These are phyloP conservation scores for Penicillium capsulatum DNA, from an alignment of 2,329 filamentous ascomycete species.

Conservation along the genomic window DNA sequence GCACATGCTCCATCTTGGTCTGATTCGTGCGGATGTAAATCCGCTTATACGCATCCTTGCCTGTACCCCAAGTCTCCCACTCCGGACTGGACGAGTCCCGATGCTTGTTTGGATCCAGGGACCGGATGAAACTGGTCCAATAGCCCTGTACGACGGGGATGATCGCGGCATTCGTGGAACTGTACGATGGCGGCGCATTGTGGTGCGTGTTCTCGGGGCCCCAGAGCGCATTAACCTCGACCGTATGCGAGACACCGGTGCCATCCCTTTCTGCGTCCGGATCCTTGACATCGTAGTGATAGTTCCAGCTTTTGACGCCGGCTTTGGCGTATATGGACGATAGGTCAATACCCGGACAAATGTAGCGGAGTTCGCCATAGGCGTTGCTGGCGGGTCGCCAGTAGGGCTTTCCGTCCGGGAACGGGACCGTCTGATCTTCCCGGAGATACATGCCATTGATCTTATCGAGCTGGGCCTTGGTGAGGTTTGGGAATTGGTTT, in stretches of 20 bases:
- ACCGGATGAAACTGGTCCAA: slow-evolving; percentile 69
- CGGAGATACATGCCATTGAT: slow-evolving; percentile 58
- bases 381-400: slow-evolving; percentile 57
- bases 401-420: slow-evolving; percentile 50
- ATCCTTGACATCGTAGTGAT: slow-evolving; percentile 66
- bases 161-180: slow-evolving; percentile 53
- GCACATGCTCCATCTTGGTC: slow-evolving; percentile 47
- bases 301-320: slow-evolving; percentile 55
- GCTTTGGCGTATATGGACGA: slow-evolving; percentile 40
- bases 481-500: slow-evolving; percentile 56
- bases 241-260: slow-evolving; percentile 62
- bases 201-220: slow-evolving; percentile 53
- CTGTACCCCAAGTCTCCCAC: slow-evolving; percentile 48
- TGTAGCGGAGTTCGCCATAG: slow-evolving; percentile 64
- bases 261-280: slow-evolving; percentile 51
- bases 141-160: slow-evolving; percentile 63
- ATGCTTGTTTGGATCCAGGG: slow-evolving; percentile 61
- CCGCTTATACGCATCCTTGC: slow-evolving; percentile 30
- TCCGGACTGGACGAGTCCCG: slow-evolving; percentile 45
- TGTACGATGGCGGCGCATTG: slow-evolving; percentile 58
- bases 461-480: slow-evolving; percentile 45
- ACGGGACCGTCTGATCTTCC: slow-evolving; percentile 41
- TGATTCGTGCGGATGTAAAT: slow-evolving; percentile 45
- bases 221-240: slow-evolving; percentile 65
- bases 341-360: slow-evolving; percentile 59